phyloP scores from a whole-genome alignment of 164 flowering plant genomes.

The Tetrastigma voinierianum region DNA sequence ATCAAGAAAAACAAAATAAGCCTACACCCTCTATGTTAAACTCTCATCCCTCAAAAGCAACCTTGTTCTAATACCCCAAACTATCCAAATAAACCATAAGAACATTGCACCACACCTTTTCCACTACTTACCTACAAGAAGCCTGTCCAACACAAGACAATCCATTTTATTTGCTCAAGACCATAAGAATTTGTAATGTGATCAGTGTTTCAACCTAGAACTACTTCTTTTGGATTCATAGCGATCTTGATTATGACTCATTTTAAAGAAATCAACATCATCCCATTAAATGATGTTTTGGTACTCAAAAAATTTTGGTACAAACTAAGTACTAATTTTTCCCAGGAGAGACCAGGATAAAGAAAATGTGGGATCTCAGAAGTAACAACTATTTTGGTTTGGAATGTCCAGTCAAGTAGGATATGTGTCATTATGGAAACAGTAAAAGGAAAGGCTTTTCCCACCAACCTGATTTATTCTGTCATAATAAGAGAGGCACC shows the following conservation, averaged over 20 bases:
- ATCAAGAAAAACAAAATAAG: too few species aligned
- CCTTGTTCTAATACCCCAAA: too few species aligned
- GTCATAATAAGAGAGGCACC: slow-evolving; percentile 69
- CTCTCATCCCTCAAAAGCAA: too few species aligned
- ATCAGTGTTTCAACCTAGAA: neutral
- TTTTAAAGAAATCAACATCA: neutral
- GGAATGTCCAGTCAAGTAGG: neutral
- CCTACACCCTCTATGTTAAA: too few species aligned
- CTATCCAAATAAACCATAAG: too few species aligned
- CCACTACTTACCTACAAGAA: too few species aligned
- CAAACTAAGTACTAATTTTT: neutral
- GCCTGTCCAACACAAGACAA: too few species aligned
- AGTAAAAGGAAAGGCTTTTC: too few species aligned
- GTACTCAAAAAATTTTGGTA: neutral
- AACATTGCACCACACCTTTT: too few species aligned
- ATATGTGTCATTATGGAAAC: too few species aligned
- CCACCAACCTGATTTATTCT: slow-evolving; percentile 30
- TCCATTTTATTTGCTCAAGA: neutral
- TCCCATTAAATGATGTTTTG: neutral
- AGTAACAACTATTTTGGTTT: neutral
- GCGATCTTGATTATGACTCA: neutral
- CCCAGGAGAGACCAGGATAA: neutral
- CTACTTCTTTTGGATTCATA: neutral
- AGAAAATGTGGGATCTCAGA: neutral
- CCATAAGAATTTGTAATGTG: neutral